phyloP scores from a whole-genome alignment of 805 yeast species.

The Ogataea neopini region DNA sequence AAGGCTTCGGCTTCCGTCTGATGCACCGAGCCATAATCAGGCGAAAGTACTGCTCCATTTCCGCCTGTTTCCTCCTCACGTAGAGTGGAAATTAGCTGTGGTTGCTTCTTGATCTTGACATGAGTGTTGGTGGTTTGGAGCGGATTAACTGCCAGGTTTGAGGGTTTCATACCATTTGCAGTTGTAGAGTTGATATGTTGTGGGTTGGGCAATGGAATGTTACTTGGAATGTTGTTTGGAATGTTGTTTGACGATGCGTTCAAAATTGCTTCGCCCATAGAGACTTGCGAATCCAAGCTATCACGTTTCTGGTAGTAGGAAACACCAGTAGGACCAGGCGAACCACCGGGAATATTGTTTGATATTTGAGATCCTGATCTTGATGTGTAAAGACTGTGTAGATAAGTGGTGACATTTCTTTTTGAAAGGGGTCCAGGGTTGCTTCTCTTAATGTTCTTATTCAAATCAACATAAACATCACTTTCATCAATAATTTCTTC shows the following conservation, averaged over 20 bases:
- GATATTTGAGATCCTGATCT: slow-evolving; percentile 14
- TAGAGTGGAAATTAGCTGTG: slow-evolving; percentile 28
- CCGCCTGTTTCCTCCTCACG: slow-evolving; percentile 3
- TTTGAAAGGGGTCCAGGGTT: slow-evolving; percentile 76
- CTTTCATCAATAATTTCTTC: slow-evolving; percentile 97
- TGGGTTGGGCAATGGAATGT: slow-evolving; percentile 9
- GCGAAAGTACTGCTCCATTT: slow-evolving; percentile 6
- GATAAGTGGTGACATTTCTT: slow-evolving; percentile 65
- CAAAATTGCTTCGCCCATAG: slow-evolving; percentile 3
- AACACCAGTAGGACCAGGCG: slow-evolving; percentile 10
- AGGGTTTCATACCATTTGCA: slow-evolving; percentile 48
- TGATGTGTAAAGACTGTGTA: slow-evolving; percentile 55
- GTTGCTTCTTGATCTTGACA: slow-evolving; percentile 67
- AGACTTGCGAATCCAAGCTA: slow-evolving; percentile 15
- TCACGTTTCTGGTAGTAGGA: slow-evolving; percentile 20
- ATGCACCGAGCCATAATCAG: slow-evolving; percentile 38
- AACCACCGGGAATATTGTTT: neutral
- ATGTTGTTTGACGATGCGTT: neutral
- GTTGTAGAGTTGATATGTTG: slow-evolving; percentile 26
- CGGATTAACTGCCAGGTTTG: slow-evolving; percentile 71
- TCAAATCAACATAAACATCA: slow-evolving; percentile 90
- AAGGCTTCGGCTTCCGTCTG: slow-evolving; percentile 46
- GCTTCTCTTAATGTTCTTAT: slow-evolving; percentile 77
- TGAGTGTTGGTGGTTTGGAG: slow-evolving; percentile 61
- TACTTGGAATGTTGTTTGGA: slow-evolving; percentile 1